A percentile compares a stretch with the other conserved stretches of the same genome.
Conservation (phyloP, 1,284 basidiomycete genomes). For the Abortiporus biennis region DNA sequence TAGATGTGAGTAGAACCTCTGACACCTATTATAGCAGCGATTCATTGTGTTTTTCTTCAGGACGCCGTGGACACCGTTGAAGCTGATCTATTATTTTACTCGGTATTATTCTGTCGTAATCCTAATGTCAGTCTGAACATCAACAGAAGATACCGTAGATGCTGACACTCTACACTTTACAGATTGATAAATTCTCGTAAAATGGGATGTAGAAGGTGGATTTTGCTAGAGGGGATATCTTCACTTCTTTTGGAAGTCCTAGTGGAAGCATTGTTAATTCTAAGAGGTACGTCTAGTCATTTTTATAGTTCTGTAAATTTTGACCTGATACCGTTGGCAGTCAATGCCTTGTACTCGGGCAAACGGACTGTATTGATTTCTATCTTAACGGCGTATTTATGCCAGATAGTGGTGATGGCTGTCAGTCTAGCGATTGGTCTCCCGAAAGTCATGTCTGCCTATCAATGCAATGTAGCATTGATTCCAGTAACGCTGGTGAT, state of each 20-base stretch:
- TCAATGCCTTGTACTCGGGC: constrained; percentile 26
- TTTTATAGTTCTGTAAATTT: neutral
- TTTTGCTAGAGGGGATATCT: constrained; percentile 25
- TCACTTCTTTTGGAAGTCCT: constrained; percentile 23
- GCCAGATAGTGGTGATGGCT: constrained; percentile 21
- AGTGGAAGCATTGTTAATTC: constrained; percentile 26
- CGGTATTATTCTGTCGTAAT: constrained; percentile 21
- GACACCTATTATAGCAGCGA: neutral
- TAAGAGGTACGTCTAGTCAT: constrained; percentile 20
- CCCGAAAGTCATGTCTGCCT: constrained; percentile 20
- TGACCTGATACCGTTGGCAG: constrained; percentile 11
- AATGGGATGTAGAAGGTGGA: constrained; percentile 22
- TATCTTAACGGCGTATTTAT: constrained; percentile 16
- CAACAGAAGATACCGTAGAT: constrained; percentile 3
- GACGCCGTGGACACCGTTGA: constrained; percentile 20
- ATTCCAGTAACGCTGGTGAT: constrained; percentile 22
- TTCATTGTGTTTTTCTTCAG: constrained; percentile 9
- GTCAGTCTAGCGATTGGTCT: constrained; percentile 21
- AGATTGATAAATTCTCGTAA: constrained; percentile 17
- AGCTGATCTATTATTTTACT: constrained; percentile 20
- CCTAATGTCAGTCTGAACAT: constrained; percentile 18
- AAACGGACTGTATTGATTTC: constrained; percentile 15
- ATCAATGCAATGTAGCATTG: constrained; percentile 17
- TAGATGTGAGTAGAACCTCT: constrained; percentile 11
- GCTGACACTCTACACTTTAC: neutral